A percentile compares a stretch with the other conserved stretches of the same genome.
Conservation (phyloP, 1,284 basidiomycete genomes). For the Tausonia pullulans region DNA sequence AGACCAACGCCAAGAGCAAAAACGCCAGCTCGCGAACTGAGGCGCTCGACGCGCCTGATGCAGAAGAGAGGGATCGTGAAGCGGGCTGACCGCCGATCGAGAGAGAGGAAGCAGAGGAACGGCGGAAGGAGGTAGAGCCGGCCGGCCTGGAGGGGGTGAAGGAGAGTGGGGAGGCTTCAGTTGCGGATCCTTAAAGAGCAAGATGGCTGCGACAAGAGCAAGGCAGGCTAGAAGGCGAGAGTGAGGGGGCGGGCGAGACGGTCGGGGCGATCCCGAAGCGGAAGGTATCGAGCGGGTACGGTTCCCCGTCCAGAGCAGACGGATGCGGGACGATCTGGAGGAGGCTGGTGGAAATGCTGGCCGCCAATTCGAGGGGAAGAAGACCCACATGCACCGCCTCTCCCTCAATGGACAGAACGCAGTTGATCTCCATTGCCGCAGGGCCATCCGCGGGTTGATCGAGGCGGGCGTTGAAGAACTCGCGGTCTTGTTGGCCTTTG, state of each 20-base stretch:
- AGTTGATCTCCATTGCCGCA: conserved; percentile 15
- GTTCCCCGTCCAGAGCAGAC: too few species aligned
- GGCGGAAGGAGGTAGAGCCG: conserved; percentile 80
- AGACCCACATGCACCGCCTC: conserved; percentile 77
- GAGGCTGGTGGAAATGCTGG: too few species aligned
- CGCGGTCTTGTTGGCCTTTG: conserved; percentile 65
- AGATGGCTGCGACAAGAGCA: too few species aligned
- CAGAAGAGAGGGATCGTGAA: conserved; percentile 89
- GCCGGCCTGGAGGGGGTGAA: conserved; percentile 52
- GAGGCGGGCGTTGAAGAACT: conserved; percentile 65
- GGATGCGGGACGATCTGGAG: too few species aligned
- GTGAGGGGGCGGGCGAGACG: too few species aligned
- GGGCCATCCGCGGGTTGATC: conserved; percentile 1
- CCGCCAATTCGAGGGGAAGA: too few species aligned
- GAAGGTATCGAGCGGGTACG: too few species aligned
- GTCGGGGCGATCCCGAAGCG: too few species aligned
- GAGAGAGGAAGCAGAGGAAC: conserved; percentile 80
- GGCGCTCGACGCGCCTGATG: conserved; percentile 84
- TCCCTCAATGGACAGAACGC: conserved; percentile 66
- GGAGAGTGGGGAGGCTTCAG: not conserved
- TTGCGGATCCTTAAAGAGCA: too few species aligned
- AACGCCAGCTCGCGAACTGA: conserved; percentile 82
- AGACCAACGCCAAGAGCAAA: conserved; percentile 89
- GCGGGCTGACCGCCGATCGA: conserved; percentile 83
- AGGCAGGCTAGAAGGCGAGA: too few species aligned